Base-by-base conservation (phyloP, 352 stramenopile species). In the Aphanomyces euteiches region DNA sequence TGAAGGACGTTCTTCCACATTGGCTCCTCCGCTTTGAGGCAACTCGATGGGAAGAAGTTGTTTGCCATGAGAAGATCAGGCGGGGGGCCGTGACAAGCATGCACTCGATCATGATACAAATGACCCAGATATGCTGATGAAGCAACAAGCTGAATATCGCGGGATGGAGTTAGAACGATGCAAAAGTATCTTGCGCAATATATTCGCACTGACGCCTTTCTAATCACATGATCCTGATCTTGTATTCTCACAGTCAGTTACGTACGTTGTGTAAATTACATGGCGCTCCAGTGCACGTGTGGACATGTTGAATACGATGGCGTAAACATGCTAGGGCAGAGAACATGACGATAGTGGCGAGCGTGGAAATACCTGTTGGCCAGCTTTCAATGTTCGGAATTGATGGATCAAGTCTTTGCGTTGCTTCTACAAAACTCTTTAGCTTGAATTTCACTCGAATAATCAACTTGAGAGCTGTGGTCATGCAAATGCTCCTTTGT, bases 111-210 rank as follows among this genome's bases (percentile, higher is more conserved):
- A 5, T 43, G 21, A 28, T 48, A 54, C 8, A 50, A n/a, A 15
- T 56, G 39, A 19, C 59, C 59, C 8, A 48, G 38, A 10, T 40
- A 48, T 8, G 39, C 28, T 7, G 59, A 56, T 19, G 39, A 67
- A 17, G 39, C 59, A 56, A 67, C 56, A 19, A 50, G 41, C 34
- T 56, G 59, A 7, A 57, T n/a, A 10, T 50, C 59, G 10, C n/a
- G 39, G 37, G 54, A 41, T 17, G 39, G 43, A n/a, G 59, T 19
- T 7, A 67, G 7, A 28, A 45, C 59, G 28, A 39, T 17, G 48
- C 59, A 41, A 67, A 67, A 56, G 54, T 67, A 67, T 36, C 59
- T 41, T 13, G 38, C 28, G 7, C 38, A 43, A 45, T 56, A 67
- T 5, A 67, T 10, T 34, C 43, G 59, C 0, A 37, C 38, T 19